Evolutionary conservation across 164 flowering plant genomes (phyloP).

Genomic region (Magnolia sinica): DNA sequence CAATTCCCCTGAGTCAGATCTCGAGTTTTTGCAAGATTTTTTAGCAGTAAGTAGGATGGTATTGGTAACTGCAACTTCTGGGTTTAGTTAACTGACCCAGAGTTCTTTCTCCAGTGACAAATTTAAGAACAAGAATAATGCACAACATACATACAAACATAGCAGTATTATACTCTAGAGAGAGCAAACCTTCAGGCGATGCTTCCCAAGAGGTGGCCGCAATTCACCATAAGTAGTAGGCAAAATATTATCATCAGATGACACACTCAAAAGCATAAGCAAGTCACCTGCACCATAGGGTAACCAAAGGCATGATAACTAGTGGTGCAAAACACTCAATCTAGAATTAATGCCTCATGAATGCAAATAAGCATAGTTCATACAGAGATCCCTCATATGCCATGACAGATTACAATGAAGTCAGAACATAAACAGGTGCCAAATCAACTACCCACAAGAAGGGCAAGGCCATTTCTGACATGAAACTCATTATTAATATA

Average conservation of each 20-base stretch:
- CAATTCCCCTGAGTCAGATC: no score
- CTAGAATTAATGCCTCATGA: background rate
- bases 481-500: no score
- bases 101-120: background rate
- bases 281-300: conserved; percentile 56
- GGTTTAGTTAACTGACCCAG: background rate
- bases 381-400: background rate
- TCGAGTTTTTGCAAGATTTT: no score
- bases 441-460: background rate
- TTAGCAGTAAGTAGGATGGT: no score
- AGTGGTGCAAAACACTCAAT: background rate
- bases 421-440: background rate
- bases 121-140: background rate
- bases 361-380: background rate
- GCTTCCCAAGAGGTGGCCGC: conserved; percentile 91
- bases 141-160: no score
- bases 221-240: conserved; percentile 87
- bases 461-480: background rate
- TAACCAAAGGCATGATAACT: background rate
- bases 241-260: conserved; percentile 66
- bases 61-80: no score
- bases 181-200: conserved; percentile 70
- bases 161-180: background rate
- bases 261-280: conserved; percentile 68
- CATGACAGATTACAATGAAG: background rate